Percentiles rank a stretch among this genome's conserved stretches.
Evolutionary conservation across 169 alveolate species (phyloP).

Genomic region (Plasmodium fragile): DNA sequence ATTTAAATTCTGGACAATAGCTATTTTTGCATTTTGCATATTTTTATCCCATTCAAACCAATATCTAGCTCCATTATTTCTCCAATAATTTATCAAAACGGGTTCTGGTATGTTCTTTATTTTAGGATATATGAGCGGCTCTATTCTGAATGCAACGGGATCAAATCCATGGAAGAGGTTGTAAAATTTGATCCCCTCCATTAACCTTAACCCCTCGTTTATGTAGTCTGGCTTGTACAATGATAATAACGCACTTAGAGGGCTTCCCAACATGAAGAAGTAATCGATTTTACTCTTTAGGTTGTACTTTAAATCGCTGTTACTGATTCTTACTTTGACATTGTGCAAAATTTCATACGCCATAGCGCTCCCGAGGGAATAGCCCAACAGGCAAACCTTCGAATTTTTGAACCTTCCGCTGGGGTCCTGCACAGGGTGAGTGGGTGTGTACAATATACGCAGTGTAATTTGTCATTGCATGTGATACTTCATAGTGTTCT

Average conservation of each 20-base stretch:
- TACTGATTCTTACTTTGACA: slow-evolving; percentile 69
- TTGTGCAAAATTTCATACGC: slow-evolving; percentile 84
- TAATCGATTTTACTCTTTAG: slow-evolving; percentile 86
- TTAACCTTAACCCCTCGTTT: slow-evolving; percentile 81
- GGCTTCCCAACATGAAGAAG: slow-evolving; percentile 88
- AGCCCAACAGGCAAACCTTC: slow-evolving; percentile 87
- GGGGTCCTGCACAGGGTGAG: slow-evolving; percentile 77
- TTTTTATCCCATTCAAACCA: slow-evolving; percentile 91
- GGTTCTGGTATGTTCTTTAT: slow-evolving; percentile 86
- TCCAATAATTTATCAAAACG: slow-evolving; percentile 88
- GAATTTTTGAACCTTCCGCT: slow-evolving; percentile 83
- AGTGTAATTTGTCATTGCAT: background rate
- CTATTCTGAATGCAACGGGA: slow-evolving; percentile 89
- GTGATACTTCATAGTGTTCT: background rate
- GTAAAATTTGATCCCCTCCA: slow-evolving; percentile 81
- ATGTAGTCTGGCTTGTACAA: slow-evolving; percentile 85
- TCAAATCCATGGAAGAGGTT: slow-evolving; percentile 91
- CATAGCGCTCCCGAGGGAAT: slow-evolving; percentile 89
- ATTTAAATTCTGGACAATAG: slow-evolving; percentile 79
- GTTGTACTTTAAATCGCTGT: slow-evolving; percentile 45
- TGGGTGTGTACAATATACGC: too few species aligned
- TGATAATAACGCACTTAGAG: slow-evolving; percentile 84
- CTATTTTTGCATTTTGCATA: slow-evolving; percentile 84
- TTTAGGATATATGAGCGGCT: slow-evolving; percentile 85
- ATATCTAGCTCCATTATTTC: slow-evolving; percentile 88